Conservation (phyloP, 208 protist species). For the Trypanosoma caninum region DNA sequence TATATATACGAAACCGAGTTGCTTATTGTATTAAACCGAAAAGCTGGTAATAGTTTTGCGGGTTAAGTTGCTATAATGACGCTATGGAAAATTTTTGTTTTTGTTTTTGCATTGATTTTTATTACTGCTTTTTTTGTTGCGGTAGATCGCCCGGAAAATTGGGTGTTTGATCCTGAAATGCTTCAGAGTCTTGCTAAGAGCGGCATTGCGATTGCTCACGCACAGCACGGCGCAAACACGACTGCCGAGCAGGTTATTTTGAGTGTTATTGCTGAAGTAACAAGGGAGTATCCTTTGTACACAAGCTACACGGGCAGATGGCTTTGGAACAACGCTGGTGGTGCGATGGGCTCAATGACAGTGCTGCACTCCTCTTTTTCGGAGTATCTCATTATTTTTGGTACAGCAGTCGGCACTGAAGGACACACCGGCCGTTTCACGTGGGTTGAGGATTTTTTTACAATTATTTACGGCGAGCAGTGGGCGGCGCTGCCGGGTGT, state of each 20-base stretch:
- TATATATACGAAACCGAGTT: not conserved
- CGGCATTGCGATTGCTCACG: conserved; percentile 61
- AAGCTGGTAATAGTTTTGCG: not conserved
- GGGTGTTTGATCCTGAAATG: conserved; percentile 65
- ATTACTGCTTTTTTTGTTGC: conserved; percentile 43
- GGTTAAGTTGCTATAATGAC: too few relatives aligned
- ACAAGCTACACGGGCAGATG: conserved; percentile 61
- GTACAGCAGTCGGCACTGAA: conserved; percentile 82
- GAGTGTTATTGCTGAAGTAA: conserved; percentile 57
- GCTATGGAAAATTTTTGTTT: not conserved
- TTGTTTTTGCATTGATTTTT: conserved; percentile 31
- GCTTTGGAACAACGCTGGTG: conserved; percentile 91
- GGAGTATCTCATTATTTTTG: conserved; percentile 94
- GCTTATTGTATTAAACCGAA: not conserved
- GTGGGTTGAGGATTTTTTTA: conserved; percentile 89
- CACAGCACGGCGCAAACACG: conserved; percentile 32
- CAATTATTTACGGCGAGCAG: conserved; percentile 90
- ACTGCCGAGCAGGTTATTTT: conserved; percentile 50
- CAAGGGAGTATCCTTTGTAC: conserved; percentile 64
- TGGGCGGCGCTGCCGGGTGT: conserved; percentile 53
- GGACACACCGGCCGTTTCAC: conserved; percentile 84
- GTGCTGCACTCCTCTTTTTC: conserved; percentile 89
- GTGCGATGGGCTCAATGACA: conserved; percentile 91
- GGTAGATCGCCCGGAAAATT: conserved; percentile 61
- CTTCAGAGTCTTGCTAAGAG: conserved; percentile 68